A percentile compares a stretch with the other conserved stretches of the same genome.
Conservation (phyloP, 768 basidiomycete species). For the Lanmaoa pseudosensibilis region DNA sequence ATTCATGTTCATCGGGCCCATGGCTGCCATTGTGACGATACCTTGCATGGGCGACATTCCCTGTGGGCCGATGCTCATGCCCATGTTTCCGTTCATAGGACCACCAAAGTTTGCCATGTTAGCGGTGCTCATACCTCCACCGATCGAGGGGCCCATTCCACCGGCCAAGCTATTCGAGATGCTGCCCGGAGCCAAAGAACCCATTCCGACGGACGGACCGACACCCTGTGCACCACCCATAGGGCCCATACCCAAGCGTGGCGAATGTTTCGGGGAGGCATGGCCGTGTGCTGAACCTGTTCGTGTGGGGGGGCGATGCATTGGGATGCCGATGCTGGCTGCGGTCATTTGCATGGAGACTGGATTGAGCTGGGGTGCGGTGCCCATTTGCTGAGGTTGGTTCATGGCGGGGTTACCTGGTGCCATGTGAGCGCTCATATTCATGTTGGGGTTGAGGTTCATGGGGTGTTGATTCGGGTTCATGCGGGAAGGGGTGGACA, state of each 20-base stretch:
- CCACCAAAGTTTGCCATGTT: constrained; percentile 12
- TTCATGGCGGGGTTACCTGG: constrained; percentile 10
- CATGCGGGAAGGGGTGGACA: constrained; percentile 20
- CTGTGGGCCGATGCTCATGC: constrained; percentile 14
- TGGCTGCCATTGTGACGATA: constrained; percentile 17
- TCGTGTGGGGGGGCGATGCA: constrained; percentile 32
- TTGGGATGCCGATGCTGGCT: constrained; percentile 18
- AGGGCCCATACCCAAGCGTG: constrained; percentile 20
- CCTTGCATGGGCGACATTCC: constrained; percentile 16
- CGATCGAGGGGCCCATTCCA: constrained; percentile 16
- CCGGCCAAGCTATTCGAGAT: constrained; percentile 17
- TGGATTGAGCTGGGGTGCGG: constrained; percentile 19
- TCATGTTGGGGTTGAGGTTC: constrained; percentile 24
- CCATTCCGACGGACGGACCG: constrained; percentile 10
- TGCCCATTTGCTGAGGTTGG: constrained; percentile 25
- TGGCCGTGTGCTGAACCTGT: constrained; percentile 31
- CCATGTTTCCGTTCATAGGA: constrained; percentile 20
- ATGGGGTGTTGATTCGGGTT: constrained; percentile 23
- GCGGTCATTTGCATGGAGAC: constrained; percentile 17
- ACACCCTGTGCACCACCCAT: constrained; percentile 7
- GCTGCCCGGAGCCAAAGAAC: constrained; percentile 6
- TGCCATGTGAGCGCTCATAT: constrained; percentile 13
- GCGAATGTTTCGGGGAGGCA: constrained; percentile 32
- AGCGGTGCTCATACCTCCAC: constrained; percentile 9
- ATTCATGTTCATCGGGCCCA: constrained; percentile 26